Evolutionary conservation across 352 stramenopile genomes (phyloP), one percentile per base, ranked within the genome.

Genomic region (Detonula confervacea): DNA sequence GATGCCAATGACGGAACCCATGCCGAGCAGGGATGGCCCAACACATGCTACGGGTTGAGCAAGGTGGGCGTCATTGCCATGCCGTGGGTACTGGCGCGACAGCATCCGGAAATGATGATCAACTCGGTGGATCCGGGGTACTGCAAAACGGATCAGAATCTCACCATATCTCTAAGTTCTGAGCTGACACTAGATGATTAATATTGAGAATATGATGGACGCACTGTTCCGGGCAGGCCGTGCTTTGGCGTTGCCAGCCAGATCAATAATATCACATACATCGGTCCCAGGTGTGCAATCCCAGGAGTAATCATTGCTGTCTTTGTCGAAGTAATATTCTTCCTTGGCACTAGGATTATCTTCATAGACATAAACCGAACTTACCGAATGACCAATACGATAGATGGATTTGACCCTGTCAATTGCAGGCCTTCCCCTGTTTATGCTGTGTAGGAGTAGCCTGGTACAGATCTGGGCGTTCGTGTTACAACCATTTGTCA

Each of bases 11-110:
- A 56, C 42, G 83, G 75, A 25, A 82, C 37, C 2, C 84, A 91
- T 59, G 33, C 35, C 0, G 14, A 73, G 18, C 76, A 84, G 11
- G 87, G 90, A 22, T 95, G 90, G 90, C 87, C 90, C n/a, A 91
- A 90, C 73, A 92, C 90, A 9, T 91, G 83, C 81, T 98, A 84
- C 88, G 96, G 68, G 81, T 97, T 91, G 88, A 95, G 73, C 51
- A 98, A 98, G 78, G 78, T 98, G 25, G 96, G 95, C 14, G 95
- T 98, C 52, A 96, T 97, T 16, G 96, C 95, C 0, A 87, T 98
- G 51, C 97, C 94, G 22, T 95, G 96, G 74, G 95, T 96, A 12
- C 73, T 97, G 14, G 95, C 92, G 67, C 91, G 95, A 54, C 30
- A 86, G 14, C 27, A 88, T 77, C 60, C 60, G 3, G 67, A 79